Evolutionary conservation across 495 filamentous ascomycete genomes (phyloP).

Genomic region (Cercophora sp.): DNA sequence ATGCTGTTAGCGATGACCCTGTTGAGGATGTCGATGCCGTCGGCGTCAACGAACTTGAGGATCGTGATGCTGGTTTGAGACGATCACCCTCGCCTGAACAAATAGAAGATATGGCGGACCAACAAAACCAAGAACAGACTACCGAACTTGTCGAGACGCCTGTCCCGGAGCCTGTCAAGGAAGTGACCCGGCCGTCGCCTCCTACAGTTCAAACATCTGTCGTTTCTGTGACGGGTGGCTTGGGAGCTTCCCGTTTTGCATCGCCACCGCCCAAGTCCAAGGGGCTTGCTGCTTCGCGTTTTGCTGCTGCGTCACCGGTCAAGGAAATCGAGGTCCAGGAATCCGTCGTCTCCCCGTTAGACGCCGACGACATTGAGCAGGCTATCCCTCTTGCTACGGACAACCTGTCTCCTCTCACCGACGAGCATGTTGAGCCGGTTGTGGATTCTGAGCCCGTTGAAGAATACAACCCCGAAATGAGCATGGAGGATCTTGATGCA

Average conservation of each 20-base stretch:
- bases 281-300: conserved; percentile 33
- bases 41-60: too few relatives aligned
- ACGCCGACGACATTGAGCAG: conserved; percentile 17
- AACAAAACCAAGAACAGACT: too few relatives aligned
- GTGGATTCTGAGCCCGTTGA: conserved; percentile 6
- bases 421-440: neutral
- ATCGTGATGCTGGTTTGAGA: too few relatives aligned
- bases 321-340: conserved; percentile 26
- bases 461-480: too few relatives aligned
- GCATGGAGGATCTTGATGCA: too few relatives aligned
- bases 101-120: too few relatives aligned
- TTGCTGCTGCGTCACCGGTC: conserved; percentile 22
- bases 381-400: conserved; percentile 8
- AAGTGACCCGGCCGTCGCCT: neutral
- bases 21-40: conserved; percentile 28
- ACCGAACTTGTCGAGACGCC: neutral
- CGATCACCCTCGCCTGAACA: too few relatives aligned
- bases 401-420: conserved; percentile 4
- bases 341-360: conserved; percentile 23
- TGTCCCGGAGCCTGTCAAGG: neutral
- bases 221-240: conserved; percentile 24
- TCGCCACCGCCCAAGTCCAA: conserved; percentile 29
- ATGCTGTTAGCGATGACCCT: conserved; percentile 36
- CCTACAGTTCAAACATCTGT: conserved; percentile 13
- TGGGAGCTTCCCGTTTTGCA: conserved; percentile 18